Base-by-base conservation (phyloP, 2,329 filamentous ascomycete genomes). In the Hortaea sp. region DNA sequence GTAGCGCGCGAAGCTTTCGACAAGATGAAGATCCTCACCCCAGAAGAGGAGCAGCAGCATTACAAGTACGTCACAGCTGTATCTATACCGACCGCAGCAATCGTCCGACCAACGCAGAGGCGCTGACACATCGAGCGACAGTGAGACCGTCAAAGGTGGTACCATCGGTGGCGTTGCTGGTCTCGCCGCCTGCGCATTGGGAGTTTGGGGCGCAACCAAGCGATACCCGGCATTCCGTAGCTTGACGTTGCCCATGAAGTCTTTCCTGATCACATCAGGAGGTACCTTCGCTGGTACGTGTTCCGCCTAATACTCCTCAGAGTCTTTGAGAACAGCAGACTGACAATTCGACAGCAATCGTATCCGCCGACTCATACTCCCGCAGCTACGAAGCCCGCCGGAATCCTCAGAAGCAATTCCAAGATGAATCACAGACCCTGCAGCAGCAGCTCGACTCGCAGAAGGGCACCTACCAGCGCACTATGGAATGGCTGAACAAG, bases 1-100 rank as follows among this genome's bases (percentile, higher is more conserved):
- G 20, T 20, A 20, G 20, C 20, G 20, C 20, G 20, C 20, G 20
- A 4, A 20, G 20, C 20, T 20, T 35, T 35, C 32, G 32, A 35
- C 32, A 35, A 35, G 32, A 98, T 97, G 92, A 97, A 95, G 83
- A 75, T 97, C 63, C 77, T 97, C 65, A 94, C 85, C 59, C 88
- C 90, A 66, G 88, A 95, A 78, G 87, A 95, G 72, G 89, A 95
- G 71, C 66, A 75, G 50, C 85, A 78, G 45, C 89, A 95, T 77
- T 95, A 94, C 78, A 71, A 74, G 78, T 81, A 69, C 43, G 69
- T 55, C 12, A 4, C 29, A 45, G 48, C 46, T 41, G 45, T 48
- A 45, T 27, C 43, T 28, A 28, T 6, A 9, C 34, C 7, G 9
- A 7, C 5, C 42, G n/a, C 29, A 11, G 3, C 41, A 28, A 13